phyloP scores from a whole-genome alignment of 768 basidiomycete species.

The Hygrocybe punicea region DNA sequence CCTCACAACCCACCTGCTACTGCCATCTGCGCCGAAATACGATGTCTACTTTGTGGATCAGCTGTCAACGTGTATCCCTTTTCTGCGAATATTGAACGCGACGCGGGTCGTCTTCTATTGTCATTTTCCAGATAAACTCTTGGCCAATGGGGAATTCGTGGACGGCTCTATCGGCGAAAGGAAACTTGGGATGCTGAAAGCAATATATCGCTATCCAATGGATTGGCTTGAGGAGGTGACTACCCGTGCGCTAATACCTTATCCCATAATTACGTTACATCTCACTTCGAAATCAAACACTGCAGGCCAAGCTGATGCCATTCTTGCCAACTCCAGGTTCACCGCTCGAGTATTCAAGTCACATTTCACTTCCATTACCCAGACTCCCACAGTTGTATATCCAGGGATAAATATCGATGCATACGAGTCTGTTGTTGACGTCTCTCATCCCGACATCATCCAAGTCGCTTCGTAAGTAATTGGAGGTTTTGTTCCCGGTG shows the following conservation, averaged over 20 bases:
- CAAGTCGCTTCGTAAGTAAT: slow-evolving; percentile 57
- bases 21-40: slow-evolving; percentile 45
- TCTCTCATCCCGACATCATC: slow-evolving; percentile 47
- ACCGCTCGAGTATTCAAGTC: slow-evolving; percentile 76
- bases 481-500: slow-evolving; percentile 22
- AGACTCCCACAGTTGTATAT: slow-evolving; percentile 77
- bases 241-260: slow-evolving; percentile 56
- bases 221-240: slow-evolving; percentile 88
- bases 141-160: slow-evolving; percentile 67
- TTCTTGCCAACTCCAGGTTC: slow-evolving; percentile 89
- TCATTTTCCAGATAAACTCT: slow-evolving; percentile 94
- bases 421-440: slow-evolving; percentile 52
- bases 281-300: background rate
- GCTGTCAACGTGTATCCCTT: slow-evolving; percentile 85
- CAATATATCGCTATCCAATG: slow-evolving; percentile 82
- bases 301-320: slow-evolving; percentile 81
- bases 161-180: slow-evolving; percentile 47
- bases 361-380: slow-evolving; percentile 66
- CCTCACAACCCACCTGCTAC: slow-evolving; percentile 64
- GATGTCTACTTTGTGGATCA: slow-evolving; percentile 96
- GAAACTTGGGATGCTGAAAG: slow-evolving; percentile 54
- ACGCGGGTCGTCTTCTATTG: slow-evolving; percentile 96
- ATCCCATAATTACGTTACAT: slow-evolving; percentile 1
- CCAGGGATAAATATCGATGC: slow-evolving; percentile 85
- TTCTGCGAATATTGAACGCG: slow-evolving; percentile 61